These are phyloP conservation scores for Tricholoma sp. DNA, from an alignment of 768 basidiomycete species.

Conservation along the genomic window DNA sequence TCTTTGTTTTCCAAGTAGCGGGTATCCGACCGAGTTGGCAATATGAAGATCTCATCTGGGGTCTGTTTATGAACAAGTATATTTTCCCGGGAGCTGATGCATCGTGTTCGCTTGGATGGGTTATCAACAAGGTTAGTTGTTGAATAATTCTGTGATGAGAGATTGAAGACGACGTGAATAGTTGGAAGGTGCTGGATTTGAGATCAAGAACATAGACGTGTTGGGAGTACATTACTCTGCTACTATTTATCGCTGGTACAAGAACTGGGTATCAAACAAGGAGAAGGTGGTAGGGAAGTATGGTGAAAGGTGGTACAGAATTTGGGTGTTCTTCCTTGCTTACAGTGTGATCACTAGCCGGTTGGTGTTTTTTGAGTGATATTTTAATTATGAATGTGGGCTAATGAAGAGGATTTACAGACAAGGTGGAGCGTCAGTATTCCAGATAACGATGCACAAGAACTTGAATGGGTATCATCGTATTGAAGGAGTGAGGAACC, in stretches of 20 bases:
- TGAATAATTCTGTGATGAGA: not conserved
- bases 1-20: conserved; percentile 96
- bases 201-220: conserved; percentile 94
- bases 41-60: conserved; percentile 97
- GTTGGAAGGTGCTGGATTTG: conserved; percentile 90
- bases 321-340: conserved; percentile 97
- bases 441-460: conserved; percentile 98
- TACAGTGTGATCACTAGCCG: conserved; percentile 82
- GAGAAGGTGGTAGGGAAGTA: conserved; percentile 86
- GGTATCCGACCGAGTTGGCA: conserved; percentile 96
- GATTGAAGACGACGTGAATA: conserved; percentile 23
- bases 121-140: conserved; percentile 50
- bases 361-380: conserved; percentile 28
- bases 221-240: conserved; percentile 97
- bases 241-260: conserved; percentile 88
- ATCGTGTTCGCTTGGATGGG: conserved; percentile 93
- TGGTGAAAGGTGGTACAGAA: conserved; percentile 89
- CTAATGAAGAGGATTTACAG: conserved; percentile 26
- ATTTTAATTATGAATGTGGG: not conserved
- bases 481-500: conserved; percentile 76
- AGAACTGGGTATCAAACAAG: conserved; percentile 94
- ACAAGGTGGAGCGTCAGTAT: conserved; percentile 88
- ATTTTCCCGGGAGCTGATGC: conserved; percentile 99
- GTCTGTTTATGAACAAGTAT: conserved; percentile 97
- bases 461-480: conserved; percentile 96